Percentiles rank a stretch among this genome's conserved stretches.
These are phyloP conservation scores for Hysterium pulicare DNA, from an alignment of 2,329 filamentous ascomycete species.

Conservation along the genomic window DNA sequence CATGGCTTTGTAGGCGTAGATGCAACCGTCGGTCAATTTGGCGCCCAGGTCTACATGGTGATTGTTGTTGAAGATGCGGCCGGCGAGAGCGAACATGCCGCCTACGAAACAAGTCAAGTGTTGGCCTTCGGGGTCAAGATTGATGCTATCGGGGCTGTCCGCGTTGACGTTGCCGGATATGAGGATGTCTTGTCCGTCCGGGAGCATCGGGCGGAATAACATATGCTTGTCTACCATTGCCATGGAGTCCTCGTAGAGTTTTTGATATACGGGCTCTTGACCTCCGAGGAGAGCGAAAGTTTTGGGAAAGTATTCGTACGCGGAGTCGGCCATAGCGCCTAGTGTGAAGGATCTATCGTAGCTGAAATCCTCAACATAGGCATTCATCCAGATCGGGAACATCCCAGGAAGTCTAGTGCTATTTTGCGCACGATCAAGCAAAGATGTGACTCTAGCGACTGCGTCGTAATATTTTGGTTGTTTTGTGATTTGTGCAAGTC, in stretches of 20 bases:
- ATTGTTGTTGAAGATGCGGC: slow-evolving; percentile 53
- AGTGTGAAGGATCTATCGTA: slow-evolving; percentile 28
- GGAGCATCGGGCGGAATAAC: slow-evolving; percentile 46
- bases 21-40: slow-evolving; percentile 59
- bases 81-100: slow-evolving; percentile 59
- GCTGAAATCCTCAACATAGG: slow-evolving; percentile 25
- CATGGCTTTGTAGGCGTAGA: slow-evolving; percentile 57
- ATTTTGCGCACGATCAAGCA: slow-evolving; percentile 29
- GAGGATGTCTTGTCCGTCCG: slow-evolving; percentile 27
- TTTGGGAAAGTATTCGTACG: slow-evolving; percentile 40
- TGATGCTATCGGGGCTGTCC: slow-evolving; percentile 11
- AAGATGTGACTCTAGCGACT: slow-evolving; percentile 29
- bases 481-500: slow-evolving; percentile 34
- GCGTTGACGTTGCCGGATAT: slow-evolving; percentile 35
- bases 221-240: slow-evolving; percentile 45
- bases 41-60: slow-evolving; percentile 54
- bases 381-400: slow-evolving; percentile 40
- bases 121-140: slow-evolving; percentile 48
- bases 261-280: slow-evolving; percentile 45
- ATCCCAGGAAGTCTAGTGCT: slow-evolving; percentile 33
- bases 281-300: slow-evolving; percentile 39
- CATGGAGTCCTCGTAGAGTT: slow-evolving; percentile 54
- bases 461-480: slow-evolving; percentile 37
- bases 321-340: slow-evolving; percentile 37
- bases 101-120: slow-evolving; percentile 61